phyloP scores from a whole-genome alignment of 2,329 filamentous ascomycete species.

The Dactylellina drechsleri region DNA sequence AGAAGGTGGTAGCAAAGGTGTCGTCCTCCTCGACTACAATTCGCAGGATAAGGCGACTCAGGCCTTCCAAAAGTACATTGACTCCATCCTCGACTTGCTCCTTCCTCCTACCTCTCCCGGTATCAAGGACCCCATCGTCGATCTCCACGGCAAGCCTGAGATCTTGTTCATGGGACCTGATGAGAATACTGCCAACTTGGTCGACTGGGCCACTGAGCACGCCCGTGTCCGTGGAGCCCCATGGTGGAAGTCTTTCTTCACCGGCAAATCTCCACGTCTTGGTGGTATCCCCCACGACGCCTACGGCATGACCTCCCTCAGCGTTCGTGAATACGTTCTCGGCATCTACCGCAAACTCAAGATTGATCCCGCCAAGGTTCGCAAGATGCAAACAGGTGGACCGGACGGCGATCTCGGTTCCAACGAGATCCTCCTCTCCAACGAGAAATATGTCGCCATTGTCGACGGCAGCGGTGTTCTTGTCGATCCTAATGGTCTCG shows the following conservation, averaged over 20 bases:
- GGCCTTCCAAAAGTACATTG: conserved; percentile 99
- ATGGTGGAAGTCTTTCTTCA: conserved; percentile 99
- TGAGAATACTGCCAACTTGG: conserved; percentile 96
- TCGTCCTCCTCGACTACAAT: conserved; percentile 90
- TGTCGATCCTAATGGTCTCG: conserved; percentile 87
- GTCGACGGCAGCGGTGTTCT: conserved; percentile 97
- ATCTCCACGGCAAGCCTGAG: conserved; percentile 92
- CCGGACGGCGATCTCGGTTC: conserved; percentile 96
- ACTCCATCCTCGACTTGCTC: conserved; percentile 94
- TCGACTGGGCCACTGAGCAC: conserved; percentile 98
- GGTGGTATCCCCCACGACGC: conserved; percentile 95
- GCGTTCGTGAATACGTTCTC: conserved; percentile 92
- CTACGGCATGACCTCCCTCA: conserved; percentile 98
- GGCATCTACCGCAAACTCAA: conserved; percentile 97
- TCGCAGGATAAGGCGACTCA: conserved; percentile 92
- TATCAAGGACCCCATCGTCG: conserved; percentile 98
- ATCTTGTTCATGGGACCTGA: conserved; percentile 99
- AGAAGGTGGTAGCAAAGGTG: conserved; percentile 96
- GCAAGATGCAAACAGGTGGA: conserved; percentile 96
- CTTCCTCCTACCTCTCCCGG: conserved; percentile 89
- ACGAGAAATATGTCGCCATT: conserved; percentile 93
- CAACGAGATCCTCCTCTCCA: conserved; percentile 95
- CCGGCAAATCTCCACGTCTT: conserved; percentile 93
- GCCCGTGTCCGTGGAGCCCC: conserved; percentile 85
- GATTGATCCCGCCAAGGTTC: conserved; percentile 83